Evolutionary conservation across 768 basidiomycete genomes (phyloP).

Genomic region (Boletus pseudopeckii): DNA sequence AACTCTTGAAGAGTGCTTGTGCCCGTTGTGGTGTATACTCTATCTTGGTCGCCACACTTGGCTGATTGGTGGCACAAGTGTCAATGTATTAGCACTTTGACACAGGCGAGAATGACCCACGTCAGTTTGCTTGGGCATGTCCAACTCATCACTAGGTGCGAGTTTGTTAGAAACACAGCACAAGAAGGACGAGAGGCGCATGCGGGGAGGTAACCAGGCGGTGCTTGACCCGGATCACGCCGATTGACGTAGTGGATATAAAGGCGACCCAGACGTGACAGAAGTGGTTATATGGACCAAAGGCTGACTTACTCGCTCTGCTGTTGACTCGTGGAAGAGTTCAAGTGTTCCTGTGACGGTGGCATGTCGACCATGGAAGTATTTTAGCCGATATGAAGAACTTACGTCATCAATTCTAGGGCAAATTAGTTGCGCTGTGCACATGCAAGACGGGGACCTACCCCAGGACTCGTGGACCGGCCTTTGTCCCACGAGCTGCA

Average conservation of each 20-base stretch:
- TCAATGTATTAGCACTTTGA: not conserved
- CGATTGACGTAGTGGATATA: conserved; percentile 12
- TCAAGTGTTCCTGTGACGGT: conserved; percentile 25
- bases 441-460: conserved; percentile 2
- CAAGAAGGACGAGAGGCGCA: conserved; percentile 59
- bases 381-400: conserved; percentile 9
- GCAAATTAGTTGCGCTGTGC: not conserved
- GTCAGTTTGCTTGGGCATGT: conserved; percentile 30
- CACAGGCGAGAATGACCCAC: conserved; percentile 19
- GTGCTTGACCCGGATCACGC: conserved; percentile 24
- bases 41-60: conserved; percentile 7
- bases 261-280: conserved; percentile 10
- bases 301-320: conserved; percentile 32
- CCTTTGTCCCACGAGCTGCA: conserved; percentile 20
- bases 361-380: conserved; percentile 10
- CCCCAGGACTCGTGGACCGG: conserved; percentile 7
- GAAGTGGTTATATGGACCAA: conserved; percentile 17
- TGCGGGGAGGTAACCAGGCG: conserved; percentile 38
- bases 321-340: conserved; percentile 19
- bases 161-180: conserved; percentile 61
- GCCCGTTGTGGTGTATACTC: conserved; percentile 53
- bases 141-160: conserved; percentile 49
- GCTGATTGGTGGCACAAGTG: not conserved
- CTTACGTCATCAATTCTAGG: conserved; percentile 35
- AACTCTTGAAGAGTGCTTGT: conserved; percentile 54